Evolutionary conservation across 2,329 filamentous ascomycete species (phyloP), one percentile per base, ranked within the genome.

Genomic region (Lasiodiplodia hormozganensis): DNA sequence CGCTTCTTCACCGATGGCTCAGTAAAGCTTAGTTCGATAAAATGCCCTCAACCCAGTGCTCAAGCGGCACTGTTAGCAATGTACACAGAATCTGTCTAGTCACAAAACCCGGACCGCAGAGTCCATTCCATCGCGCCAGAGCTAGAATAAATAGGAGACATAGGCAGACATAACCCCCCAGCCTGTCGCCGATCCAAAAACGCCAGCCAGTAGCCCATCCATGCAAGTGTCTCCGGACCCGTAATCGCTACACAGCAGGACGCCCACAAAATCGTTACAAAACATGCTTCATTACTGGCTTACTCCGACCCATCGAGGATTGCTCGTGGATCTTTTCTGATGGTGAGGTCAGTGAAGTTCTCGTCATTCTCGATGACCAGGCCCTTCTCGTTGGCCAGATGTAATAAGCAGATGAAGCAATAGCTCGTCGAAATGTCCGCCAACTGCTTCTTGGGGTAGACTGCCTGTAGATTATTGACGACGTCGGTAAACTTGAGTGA

Each of bases 371-470:
- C 87, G 70, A 97, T 91, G 28, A 91, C 85, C 49, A 97, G 83
- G 0, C 94, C 94, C 82, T 96, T 95, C 77, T 97, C 94, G 80
- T 97, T 97, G 69, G 94, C 94, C 74, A 97, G 78, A 80, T 97
- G 94, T 72, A 97, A 83, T 69, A 97, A 82, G 74, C 92, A 96
- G 71, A 99, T 99, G 82, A 98, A 99, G 78, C 96, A 97, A 73
- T 87, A 91, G 18, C 86, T 96, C 0, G 96, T 99, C 43, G 94
- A 97, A 75, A 99, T 98, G 80, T 99, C 96, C 70, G 91, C 89
- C 89, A 99, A 92, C 70, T 89, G 88, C 73, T 92, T 86, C 78
- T 92, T 92, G 12, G 94, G 90, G 76, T 99, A 99, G 8, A 97
- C 93, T 4, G 85, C 82, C 77, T 96, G 92, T 57, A 99, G 83